phyloP scores from a whole-genome alignment of 139 green algal species.

The Chlamydomonas incerta region DNA sequence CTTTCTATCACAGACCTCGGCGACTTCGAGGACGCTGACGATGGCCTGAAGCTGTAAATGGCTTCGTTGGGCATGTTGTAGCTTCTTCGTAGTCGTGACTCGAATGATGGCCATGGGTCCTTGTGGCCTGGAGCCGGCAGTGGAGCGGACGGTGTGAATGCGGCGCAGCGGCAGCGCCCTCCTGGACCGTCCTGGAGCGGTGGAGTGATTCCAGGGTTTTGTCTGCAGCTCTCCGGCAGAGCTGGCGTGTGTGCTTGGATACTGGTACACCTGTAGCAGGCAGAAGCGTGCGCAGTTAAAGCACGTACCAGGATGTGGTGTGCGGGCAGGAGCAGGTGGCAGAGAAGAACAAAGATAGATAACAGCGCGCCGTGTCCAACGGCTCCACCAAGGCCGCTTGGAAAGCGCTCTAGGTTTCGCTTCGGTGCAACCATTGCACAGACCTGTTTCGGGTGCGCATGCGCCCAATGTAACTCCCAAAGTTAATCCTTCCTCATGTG shows the following conservation, averaged over 20 bases:
- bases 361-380: background rate
- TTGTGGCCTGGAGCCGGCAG: too few species aligned
- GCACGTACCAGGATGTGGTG: constrained; percentile 1
- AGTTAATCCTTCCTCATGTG: too few species aligned
- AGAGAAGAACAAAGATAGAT: background rate
- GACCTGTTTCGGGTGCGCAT: background rate
- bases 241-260: background rate
- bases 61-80: background rate
- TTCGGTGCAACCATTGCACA: background rate
- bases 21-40: constrained; percentile 53
- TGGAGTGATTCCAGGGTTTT: too few species aligned
- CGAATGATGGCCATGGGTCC: background rate
- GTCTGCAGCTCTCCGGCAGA: background rate
- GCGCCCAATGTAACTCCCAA: background rate
- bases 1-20: constrained; percentile 38
- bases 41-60: constrained; percentile 56
- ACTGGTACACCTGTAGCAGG: background rate
- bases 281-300: too few species aligned
- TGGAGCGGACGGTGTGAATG: too few species aligned
- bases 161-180: too few species aligned
- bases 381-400: background rate
- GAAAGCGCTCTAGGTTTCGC: background rate
- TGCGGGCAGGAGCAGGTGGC: background rate
- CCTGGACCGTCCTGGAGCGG: too few species aligned
- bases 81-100: background rate